Evolutionary conservation across 495 filamentous ascomycete genomes (phyloP), one percentile per base, ranked within the genome.

Genomic region (Geopyxis carbonaria): DNA sequence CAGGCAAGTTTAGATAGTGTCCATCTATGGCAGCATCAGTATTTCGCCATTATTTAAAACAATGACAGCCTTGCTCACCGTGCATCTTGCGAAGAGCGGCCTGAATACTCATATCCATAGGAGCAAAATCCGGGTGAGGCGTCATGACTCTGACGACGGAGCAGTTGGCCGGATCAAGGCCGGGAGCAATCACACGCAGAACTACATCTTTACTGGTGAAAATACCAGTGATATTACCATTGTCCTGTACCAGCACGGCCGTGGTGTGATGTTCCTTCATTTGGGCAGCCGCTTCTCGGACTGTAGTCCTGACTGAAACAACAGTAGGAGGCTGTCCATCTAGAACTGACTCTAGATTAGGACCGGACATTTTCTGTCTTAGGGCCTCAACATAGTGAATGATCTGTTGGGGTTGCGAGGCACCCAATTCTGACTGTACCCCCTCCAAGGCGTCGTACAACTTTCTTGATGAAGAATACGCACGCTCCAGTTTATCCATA

Each of bases 181-280:
- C 91, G 19, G 89, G 87, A 25, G 89, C 89, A 63, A 97, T 97
- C 38, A 97, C 89, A 59, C 89, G 84, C 38, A 97, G 71, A 39
- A 97, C 89, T 31, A 97, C 86, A 64, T 97, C 89, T 63, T 97
- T 97, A 66, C 89, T 95, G 34, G 89, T 97, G 60, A 97, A 97
- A 53, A 97, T 97, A 63, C 89, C 89, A 29, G 89, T 97, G 57
- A 97, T 94, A 9, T 80, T 81, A 29, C 87, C 84, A 60, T 92
- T 83, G 57, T 97, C 89, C 61, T 95, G 87, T 19, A 97, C 89
- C 41, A 97, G 64, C 34, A 97, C 75, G 21, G 89, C 89, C 27
- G 89, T 97, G 15, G 89, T 97, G 59, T 93, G 89, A 59, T 95
- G 79, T 59, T 95, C 89, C 64, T 91, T 94, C 89, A 97, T 97